Base-by-base conservation (phyloP, 768 basidiomycete species). In the Suillus luteus region DNA sequence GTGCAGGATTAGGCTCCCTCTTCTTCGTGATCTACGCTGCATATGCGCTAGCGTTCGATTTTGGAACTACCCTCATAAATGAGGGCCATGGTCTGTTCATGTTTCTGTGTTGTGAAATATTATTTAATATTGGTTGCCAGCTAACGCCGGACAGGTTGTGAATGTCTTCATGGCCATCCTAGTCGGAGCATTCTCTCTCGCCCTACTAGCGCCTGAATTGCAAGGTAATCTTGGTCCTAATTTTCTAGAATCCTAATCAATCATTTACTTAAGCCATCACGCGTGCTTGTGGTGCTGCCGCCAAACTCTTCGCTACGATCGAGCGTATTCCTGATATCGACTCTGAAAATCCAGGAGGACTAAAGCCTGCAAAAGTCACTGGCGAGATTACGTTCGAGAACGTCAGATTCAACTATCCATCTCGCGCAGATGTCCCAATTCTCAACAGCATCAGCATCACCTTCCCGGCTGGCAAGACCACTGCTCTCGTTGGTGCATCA, bases 131-230 rank as follows among this genome's bases (percentile, higher is more conserved):
- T 11, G 43, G 55, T 35, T 24, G 24, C 1, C 55, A 73, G 78
- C 74, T 7, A 73, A 77, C 38, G 72, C 80, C 4, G 86, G 85
- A 37, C 71, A 77, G 40, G 78, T 87, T 64, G 78, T 87, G 69
- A 86, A 81, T 70, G 84, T 84, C 59, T 80, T 85, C 74, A 68
- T 81, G 46, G 66, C 79, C 51, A 77, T 85, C 70, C 74, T 85
- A n/a, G 83, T 83, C 69, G 85, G 85, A 65, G 82, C 83, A 1
- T 86, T 88, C 77, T 85, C 84, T 41, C 74, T 84, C 55, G 81
- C 81, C 1, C 70, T 82, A 68, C 71, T 86, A 44, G 81, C 82
- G 0, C 86, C 86, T 4, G 84, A 87, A 66, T 66, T 84, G 60
- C 79, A 78, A 72, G 76, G 77, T 76, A 59, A 59, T 62, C 37